Evolutionary conservation across 202 grass and related monocot species (phyloP).

Genomic region (Cymbopogon flexuosus): DNA sequence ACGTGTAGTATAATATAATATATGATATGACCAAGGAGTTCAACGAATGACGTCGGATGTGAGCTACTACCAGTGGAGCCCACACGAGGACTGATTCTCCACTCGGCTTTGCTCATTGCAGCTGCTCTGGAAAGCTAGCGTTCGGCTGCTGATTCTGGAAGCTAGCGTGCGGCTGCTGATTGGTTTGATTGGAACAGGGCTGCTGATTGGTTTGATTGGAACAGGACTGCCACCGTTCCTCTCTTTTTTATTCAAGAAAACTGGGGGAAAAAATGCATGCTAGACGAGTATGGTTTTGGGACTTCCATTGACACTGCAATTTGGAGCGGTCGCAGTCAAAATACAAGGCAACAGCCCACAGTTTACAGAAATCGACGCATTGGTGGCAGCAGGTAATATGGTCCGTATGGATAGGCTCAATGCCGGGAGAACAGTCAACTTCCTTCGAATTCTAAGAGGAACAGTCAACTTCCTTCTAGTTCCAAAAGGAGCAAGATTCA

Average conservation of each 20-base stretch:
- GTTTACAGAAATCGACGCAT: conserved; percentile 9
- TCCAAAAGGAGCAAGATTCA: not conserved
- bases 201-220: not conserved
- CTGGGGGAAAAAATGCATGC: not conserved
- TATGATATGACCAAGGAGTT: not conserved
- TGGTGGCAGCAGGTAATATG: not conserved
- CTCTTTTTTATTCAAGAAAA: not conserved
- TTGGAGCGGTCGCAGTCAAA: not conserved
- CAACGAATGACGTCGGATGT: not conserved
- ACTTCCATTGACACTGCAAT: not conserved
- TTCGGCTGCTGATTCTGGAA: not conserved
- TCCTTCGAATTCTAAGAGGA: not conserved
- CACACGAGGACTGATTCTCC: not conserved
- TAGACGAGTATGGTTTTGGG: not conserved
- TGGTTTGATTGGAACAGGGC: not conserved
- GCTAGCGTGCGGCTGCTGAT: not conserved
- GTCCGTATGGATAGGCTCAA: not conserved
- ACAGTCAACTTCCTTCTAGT: not conserved
- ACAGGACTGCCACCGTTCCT: not conserved
- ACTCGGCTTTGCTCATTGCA: not conserved
- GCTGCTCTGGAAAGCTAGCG: not conserved
- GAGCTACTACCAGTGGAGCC: not conserved
- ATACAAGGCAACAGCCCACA: not conserved
- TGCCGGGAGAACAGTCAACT: not conserved
- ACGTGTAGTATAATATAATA: not conserved